Conservation (phyloP, 352 stramenopile species). For the Pythium dissotocum region DNA sequence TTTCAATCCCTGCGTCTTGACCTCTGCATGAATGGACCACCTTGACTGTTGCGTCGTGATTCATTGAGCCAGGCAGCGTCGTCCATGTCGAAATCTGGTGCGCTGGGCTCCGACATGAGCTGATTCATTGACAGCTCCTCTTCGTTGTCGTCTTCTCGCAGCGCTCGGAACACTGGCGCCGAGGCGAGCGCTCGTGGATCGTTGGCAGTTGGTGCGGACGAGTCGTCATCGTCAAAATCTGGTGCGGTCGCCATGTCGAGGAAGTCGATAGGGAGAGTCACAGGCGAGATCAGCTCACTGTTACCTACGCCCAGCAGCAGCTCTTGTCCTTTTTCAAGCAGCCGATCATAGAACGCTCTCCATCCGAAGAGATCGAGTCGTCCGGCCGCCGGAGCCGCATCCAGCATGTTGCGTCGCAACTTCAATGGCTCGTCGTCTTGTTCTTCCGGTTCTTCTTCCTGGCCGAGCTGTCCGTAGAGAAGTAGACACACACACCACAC, state of each 20-base stretch:
- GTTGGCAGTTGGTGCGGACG: background rate
- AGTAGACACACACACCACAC: background rate
- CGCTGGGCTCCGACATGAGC: background rate
- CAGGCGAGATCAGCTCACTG: background rate
- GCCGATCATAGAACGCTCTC: background rate
- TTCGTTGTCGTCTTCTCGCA: background rate
- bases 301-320: background rate
- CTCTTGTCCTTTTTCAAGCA: background rate
- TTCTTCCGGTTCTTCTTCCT: background rate
- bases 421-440: background rate
- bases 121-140: background rate
- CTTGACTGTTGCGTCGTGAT: background rate
- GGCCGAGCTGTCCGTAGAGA: background rate
- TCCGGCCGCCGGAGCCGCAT: background rate
- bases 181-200: slow-evolving; percentile 2
- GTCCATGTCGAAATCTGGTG: background rate
- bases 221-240: slow-evolving; percentile 10
- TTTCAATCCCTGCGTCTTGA: background rate
- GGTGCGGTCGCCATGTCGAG: background rate
- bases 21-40: background rate
- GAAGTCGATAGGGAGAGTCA: slow-evolving; percentile 2
- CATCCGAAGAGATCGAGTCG: slow-evolving; percentile 8
- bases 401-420: slow-evolving; percentile 3
- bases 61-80: background rate
- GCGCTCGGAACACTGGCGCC: background rate